Evolutionary conservation across 2,329 filamentous ascomycete species (phyloP).

Genomic region (Sporothrix dimorphospora): DNA sequence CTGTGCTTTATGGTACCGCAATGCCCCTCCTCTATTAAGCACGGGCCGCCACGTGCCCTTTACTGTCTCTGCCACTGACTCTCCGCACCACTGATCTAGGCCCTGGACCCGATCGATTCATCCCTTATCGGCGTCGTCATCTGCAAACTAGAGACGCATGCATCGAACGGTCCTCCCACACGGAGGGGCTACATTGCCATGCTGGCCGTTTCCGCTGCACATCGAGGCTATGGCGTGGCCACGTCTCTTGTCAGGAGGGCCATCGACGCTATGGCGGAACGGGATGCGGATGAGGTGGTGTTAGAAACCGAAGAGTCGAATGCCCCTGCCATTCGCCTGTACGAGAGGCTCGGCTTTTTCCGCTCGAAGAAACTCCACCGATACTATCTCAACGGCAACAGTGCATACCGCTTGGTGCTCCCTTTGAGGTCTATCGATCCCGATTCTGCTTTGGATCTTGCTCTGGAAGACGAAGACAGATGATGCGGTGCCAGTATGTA

Average conservation of each 20-base stretch:
- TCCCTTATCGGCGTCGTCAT: slow-evolving; percentile 87
- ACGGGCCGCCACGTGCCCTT: background rate
- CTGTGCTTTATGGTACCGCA: slow-evolving; percentile 85
- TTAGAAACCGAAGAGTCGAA: slow-evolving; percentile 97
- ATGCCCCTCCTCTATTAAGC: background rate
- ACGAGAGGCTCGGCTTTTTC: slow-evolving; percentile 89
- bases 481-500: background rate
- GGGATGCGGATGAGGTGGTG: slow-evolving; percentile 89
- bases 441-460: slow-evolving; percentile 44
- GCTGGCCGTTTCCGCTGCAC: slow-evolving; percentile 83
- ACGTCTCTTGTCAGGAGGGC: slow-evolving; percentile 86
- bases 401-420: slow-evolving; percentile 85
- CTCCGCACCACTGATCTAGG: slow-evolving; percentile 46
- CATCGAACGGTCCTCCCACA: slow-evolving; percentile 73
- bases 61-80: background rate
- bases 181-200: slow-evolving; percentile 96
- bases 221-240: slow-evolving; percentile 83
- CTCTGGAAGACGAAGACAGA: slow-evolving; percentile 40
- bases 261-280: slow-evolving; percentile 85
- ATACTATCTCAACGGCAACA: slow-evolving; percentile 96
- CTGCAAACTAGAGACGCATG: slow-evolving; percentile 90
- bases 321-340: slow-evolving; percentile 83
- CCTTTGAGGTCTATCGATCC: slow-evolving; percentile 65
- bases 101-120: slow-evolving; percentile 60
- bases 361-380: slow-evolving; percentile 90